Evolutionary conservation across 2,329 filamentous ascomycete genomes (phyloP), one percentile per base, ranked within the genome.

Genomic region (Xylaria sp.): DNA sequence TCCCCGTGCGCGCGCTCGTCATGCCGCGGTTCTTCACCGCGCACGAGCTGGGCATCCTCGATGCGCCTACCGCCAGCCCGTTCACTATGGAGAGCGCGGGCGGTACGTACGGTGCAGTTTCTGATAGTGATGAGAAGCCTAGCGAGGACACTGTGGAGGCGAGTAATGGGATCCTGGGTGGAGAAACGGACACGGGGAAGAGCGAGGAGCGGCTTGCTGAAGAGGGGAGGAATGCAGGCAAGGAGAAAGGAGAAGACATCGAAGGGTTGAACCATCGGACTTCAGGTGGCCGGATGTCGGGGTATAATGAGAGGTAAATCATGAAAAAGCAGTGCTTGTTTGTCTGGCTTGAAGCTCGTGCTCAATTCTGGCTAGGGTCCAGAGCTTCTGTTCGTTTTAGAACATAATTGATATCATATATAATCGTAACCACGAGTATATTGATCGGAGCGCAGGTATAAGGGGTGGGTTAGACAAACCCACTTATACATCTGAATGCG

Each of bases 41-140:
- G 0, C 84, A 88, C 55, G 92, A 94, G 79, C 81, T 94, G 28
- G 81, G 81, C 0, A 78, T 85, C 8, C 81, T 94, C 25, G 92
- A 95, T 77, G 90, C 83, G n/a, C 90, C 92, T 0, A 94, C 92
- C 0, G 92, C 92, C 0, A 92, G 90, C 65, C 85, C 88, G 9
- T 93, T 93, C 68, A 93, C 89, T 0, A 93, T 94, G 90, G 90
- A 93, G 79, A 91, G 89, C 67, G 90, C 91, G 6, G 91, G 91
- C 13, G 91, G 91, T 0, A 82, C 84, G 18, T 89, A 89, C 77
- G 88, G 86, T 0, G 80, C 81, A 44, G 79, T 59, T 2, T 74
- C 74, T 6, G 76, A 65, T 58, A 59, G 12, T 2, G 59, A 64
- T 13, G 64, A 57, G n/a, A 58, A 41, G 52, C 28, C 12, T 34